Percentiles rank a stretch among this genome's conserved stretches.
Evolutionary conservation across 768 basidiomycete species (phyloP).

Genomic region (Boletus subparvulus): DNA sequence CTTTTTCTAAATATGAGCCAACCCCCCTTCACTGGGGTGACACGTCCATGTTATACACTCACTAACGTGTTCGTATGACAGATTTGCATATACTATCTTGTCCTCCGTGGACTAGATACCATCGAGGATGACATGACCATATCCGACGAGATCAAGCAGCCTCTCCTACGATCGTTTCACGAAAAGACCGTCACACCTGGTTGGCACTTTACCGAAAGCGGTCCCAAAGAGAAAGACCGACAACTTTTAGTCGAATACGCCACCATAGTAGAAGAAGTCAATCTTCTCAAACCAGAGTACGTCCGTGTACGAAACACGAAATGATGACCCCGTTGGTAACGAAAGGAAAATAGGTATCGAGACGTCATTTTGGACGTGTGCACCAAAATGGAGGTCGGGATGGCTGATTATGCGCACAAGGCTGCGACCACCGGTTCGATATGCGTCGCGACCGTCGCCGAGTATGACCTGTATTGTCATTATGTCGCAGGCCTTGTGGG

Average conservation of each 20-base stretch:
- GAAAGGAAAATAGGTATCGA: constrained; percentile 52
- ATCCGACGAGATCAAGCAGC: constrained; percentile 81
- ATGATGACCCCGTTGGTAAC: not conserved
- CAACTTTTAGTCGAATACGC: constrained; percentile 83
- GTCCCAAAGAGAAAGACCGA: constrained; percentile 86
- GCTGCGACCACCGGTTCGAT: constrained; percentile 68
- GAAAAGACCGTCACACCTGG: constrained; percentile 74
- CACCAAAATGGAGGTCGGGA: constrained; percentile 87
- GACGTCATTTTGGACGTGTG: constrained; percentile 80
- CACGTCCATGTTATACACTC: not conserved
- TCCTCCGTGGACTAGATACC: constrained; percentile 92
- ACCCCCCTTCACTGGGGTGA: not conserved
- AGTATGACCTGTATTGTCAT: constrained; percentile 98
- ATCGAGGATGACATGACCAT: constrained; percentile 99
- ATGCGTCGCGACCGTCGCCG: constrained; percentile 71
- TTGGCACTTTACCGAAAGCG: constrained; percentile 81
- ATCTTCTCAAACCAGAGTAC: constrained; percentile 62
- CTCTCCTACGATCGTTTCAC: constrained; percentile 81
- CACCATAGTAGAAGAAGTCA: constrained; percentile 77
- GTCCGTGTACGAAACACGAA: not conserved
- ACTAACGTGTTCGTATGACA: constrained; percentile 32
- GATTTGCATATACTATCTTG: constrained; percentile 95
- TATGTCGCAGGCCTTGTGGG: constrained; percentile 98
- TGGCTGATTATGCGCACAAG: constrained; percentile 93
- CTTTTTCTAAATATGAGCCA: not conserved